A percentile compares a stretch with the other conserved stretches of the same genome.
Conservation (phyloP, 371 early-diverging fungal species). For the Mucor lusitanicus region DNA sequence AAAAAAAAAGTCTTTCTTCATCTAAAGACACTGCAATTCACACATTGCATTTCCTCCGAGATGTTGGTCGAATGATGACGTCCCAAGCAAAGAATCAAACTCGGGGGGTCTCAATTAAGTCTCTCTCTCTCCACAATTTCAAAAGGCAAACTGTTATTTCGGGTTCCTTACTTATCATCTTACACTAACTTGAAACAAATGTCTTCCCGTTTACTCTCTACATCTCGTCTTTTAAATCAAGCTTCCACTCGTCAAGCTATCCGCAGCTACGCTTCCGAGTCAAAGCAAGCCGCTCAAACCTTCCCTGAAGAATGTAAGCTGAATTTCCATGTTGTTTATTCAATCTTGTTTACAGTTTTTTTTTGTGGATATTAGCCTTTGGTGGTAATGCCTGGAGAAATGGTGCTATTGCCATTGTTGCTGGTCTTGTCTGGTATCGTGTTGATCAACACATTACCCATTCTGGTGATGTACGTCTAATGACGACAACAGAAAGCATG, state of each 20-base stretch:
- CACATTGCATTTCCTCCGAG: not conserved
- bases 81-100: not conserved
- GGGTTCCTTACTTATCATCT: not conserved
- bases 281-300: constrained; percentile 21
- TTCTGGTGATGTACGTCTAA: constrained; percentile 27
- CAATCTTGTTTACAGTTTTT: not conserved
- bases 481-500: not conserved
- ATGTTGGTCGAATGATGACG: constrained; percentile 8
- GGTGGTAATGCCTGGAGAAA: constrained; percentile 48
- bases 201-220: constrained; percentile 28
- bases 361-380: constrained; percentile 28
- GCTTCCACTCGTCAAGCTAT: constrained; percentile 17
- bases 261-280: constrained; percentile 25
- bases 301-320: constrained; percentile 27
- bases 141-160: not conserved
- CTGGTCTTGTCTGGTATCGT: constrained; percentile 45
- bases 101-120: not conserved
- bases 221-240: constrained; percentile 16
- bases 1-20: not conserved
- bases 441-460: constrained; percentile 34
- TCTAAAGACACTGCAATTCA: not conserved
- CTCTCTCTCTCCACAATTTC: not conserved
- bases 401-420: constrained; percentile 36
- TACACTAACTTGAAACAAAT: constrained; percentile 18
- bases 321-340: not conserved